Conservation (phyloP, 148 eudicot genomes). For the Nyssa sinensis region DNA sequence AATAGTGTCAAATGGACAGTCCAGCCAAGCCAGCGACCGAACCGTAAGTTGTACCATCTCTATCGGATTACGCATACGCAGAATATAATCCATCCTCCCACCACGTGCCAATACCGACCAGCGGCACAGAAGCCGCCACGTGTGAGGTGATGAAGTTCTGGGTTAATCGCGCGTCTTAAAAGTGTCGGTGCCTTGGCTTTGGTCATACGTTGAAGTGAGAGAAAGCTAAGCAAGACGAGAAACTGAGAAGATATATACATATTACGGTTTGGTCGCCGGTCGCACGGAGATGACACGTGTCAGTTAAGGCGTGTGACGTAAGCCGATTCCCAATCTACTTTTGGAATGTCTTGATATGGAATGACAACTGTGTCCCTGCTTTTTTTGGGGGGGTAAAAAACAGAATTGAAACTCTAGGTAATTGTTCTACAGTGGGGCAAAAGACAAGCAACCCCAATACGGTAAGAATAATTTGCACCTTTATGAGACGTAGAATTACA, state of each 20-base stretch:
- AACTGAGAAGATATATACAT: neutral
- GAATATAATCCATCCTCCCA: neutral
- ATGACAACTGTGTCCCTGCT: too few relatives aligned
- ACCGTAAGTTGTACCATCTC: slow-evolving; percentile 1
- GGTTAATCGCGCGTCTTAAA: slow-evolving; percentile 10
- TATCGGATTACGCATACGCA: neutral
- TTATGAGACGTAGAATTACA: too few relatives aligned
- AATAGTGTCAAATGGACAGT: neutral
- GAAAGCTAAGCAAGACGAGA: neutral
- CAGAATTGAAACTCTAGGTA: too few relatives aligned
- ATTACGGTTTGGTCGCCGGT: neutral
- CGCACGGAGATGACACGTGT: neutral
- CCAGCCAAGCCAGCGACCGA: slow-evolving; percentile 1
- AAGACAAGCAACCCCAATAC: too few relatives aligned
- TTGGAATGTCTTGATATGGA: neutral
- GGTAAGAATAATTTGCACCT: too few relatives aligned
- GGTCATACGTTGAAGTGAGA: neutral
- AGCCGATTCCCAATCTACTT: neutral
- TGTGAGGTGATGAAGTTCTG: neutral
- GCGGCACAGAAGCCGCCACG: slow-evolving; percentile 8
- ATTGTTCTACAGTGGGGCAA: too few relatives aligned
- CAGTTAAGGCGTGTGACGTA: neutral
- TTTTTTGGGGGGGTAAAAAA: too few relatives aligned
- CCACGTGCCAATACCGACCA: neutral
- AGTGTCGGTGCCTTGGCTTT: slow-evolving; percentile 23